A percentile compares a stretch with the other conserved stretches of the same genome.
Conservation (phyloP, 176 grass and related monocot species). For the Bothriochloa decipiens region DNA sequence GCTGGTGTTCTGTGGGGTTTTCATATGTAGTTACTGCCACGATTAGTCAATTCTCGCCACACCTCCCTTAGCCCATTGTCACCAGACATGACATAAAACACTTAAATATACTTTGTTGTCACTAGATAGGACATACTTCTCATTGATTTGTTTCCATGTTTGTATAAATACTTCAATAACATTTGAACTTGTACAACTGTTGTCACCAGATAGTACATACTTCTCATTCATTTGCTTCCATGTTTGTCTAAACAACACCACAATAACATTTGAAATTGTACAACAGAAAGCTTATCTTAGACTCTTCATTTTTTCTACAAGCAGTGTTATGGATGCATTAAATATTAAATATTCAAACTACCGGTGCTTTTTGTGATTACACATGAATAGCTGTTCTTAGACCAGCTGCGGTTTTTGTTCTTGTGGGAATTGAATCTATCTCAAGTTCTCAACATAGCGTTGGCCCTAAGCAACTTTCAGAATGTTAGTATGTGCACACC, state of each 20-base stretch:
- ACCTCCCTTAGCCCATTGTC: background rate
- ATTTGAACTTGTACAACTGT: no score
- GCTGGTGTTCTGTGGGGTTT: background rate
- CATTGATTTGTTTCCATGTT: background rate
- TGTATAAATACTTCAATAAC: background rate
- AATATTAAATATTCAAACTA: no score
- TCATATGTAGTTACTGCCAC: background rate
- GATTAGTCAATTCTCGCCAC: background rate
- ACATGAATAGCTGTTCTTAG: background rate
- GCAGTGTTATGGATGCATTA: no score
- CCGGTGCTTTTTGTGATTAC: no score
- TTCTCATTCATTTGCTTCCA: no score
- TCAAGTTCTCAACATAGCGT: accelerated
- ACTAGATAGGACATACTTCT: background rate
- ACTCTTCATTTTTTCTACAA: background rate
- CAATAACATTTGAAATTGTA: no score
- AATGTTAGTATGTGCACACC: background rate
- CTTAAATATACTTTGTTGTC: no score
- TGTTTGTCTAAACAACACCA: no score
- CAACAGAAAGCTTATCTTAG: background rate
- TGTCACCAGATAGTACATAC: no score
- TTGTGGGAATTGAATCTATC: background rate
- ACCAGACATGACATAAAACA: no score
- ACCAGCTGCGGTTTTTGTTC: background rate
- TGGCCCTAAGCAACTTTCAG: background rate